Evolutionary conservation across 331 rosid genomes (phyloP).

Genomic region (Cydonia oblonga): DNA sequence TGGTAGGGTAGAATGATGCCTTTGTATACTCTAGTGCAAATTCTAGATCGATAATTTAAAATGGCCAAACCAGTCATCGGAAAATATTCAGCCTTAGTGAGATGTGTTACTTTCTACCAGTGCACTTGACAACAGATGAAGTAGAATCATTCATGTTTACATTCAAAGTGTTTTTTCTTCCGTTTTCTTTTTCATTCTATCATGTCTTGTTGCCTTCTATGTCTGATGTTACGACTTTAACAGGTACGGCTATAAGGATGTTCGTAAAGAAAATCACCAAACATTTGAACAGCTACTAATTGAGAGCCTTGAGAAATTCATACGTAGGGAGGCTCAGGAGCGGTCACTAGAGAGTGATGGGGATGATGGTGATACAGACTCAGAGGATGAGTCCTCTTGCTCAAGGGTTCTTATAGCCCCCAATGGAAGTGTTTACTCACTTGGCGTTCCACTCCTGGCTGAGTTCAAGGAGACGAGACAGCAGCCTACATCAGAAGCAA

Average conservation of each 20-base stretch:
- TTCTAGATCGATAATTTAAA: background rate
- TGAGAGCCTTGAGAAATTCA: constrained; percentile 96
- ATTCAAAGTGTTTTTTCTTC: background rate
- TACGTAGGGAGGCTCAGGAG: constrained; percentile 94
- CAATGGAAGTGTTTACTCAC: constrained; percentile 90
- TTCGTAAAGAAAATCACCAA: constrained; percentile 91
- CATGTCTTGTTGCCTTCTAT: background rate
- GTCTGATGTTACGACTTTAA: constrained; percentile 12
- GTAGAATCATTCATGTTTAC: background rate
- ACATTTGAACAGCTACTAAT: constrained; percentile 86
- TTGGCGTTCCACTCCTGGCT: constrained; percentile 73
- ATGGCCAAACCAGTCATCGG: background rate
- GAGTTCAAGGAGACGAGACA: constrained; percentile 31
- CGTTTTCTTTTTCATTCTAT: background rate
- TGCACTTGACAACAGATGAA: background rate
- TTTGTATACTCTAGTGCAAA: background rate
- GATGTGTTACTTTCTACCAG: background rate
- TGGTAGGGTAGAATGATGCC: background rate
- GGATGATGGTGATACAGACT: constrained; percentile 63
- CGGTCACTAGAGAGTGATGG: constrained; percentile 91
- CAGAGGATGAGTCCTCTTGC: constrained; percentile 37
- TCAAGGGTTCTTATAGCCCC: constrained; percentile 80
- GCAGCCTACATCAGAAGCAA: constrained; percentile 45
- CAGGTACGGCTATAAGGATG: constrained; percentile 98
- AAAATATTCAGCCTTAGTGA: background rate